Percentiles rank a stretch among this genome's conserved stretches.
phyloP scores from a whole-genome alignment of 805 yeast genomes.

The Cyberlindnera nakhonratchasimensis region DNA sequence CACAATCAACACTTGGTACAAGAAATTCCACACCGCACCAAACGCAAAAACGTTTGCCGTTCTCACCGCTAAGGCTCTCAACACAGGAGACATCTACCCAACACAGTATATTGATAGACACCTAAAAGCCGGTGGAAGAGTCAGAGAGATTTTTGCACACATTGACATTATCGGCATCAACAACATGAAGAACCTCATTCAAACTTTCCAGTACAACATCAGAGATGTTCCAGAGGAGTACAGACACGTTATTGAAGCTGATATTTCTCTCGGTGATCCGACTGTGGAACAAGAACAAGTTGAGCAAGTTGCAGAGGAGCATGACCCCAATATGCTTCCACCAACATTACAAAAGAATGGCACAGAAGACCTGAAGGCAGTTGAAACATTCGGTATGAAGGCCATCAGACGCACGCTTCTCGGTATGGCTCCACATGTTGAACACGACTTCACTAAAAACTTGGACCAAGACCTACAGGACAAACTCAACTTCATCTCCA shows the following conservation, averaged over 20 bases:
- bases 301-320: constrained; percentile 5
- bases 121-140: constrained; percentile 28
- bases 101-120: constrained; percentile 27
- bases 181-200: constrained; percentile 33
- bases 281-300: neutral
- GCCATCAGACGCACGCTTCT: constrained; percentile 72
- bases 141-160: constrained; percentile 18
- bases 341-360: constrained; percentile 48
- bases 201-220: constrained; percentile 18
- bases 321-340: constrained; percentile 24
- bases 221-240: constrained; percentile 35
- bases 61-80: constrained; percentile 34
- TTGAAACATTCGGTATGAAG: constrained; percentile 73
- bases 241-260: constrained; percentile 24
- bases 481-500: constrained; percentile 32
- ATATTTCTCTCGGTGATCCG: constrained; percentile 7
- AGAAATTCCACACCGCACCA: constrained; percentile 34
- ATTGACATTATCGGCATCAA: constrained; percentile 53
- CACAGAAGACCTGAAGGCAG: constrained; percentile 54
- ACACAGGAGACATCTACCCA: constrained; percentile 21
- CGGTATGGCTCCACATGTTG: constrained; percentile 39
- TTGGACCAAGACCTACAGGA: constrained; percentile 34
- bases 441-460: constrained; percentile 30
- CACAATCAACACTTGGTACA: constrained; percentile 35
- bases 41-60: constrained; percentile 63